Base-by-base conservation (phyloP, 768 basidiomycete genomes). In the Pisolithus microcarpus region DNA sequence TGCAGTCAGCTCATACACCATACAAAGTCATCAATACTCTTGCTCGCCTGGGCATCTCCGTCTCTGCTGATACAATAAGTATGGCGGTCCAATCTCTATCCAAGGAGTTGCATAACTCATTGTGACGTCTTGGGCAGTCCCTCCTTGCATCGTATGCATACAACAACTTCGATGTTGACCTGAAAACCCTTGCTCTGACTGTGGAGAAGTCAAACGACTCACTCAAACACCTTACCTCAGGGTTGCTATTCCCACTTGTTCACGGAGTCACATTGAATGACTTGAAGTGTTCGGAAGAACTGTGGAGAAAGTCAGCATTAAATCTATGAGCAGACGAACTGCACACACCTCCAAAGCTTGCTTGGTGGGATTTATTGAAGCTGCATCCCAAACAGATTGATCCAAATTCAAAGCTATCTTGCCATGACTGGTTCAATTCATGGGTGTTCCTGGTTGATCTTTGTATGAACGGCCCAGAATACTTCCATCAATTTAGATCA, bases 161-260 rank as follows among this genome's bases (percentile, higher is more conserved):
- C 21, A 69, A 77, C 50, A 77, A 77, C 55, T 64, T 76, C 24
- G 73, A 77, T 53, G 61, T 75, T 7, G 60, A 70, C 34, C 52
- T 74, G 5, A 65, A 69, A 42, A 49, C 57, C 7, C n/a, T 56
- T 1, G 50, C 62, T 5, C 68, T 68, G 0, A 71, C 68, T 0
- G 47, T 66, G 2, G 67, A 75, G 43, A 58, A 65, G 15, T 51
- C 53, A 30, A 30, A 54, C 39, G 38, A 55, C 9, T 58, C 54
- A 1, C 56, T 68, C 13, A 56, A 53, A 11, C 62, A 64, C 45
- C 43, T 64, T 6, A 69, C 63, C 7, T 61, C 61, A 1, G 64
- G 56, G 8, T 36, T 58, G 15, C 31, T 62, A 1, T 53, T 69
- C 31, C 56, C 48, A 7, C 49, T 67, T 1, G 23, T 55, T 34